Base-by-base conservation (phyloP, 768 basidiomycete species). In the Amanita exitialis region DNA sequence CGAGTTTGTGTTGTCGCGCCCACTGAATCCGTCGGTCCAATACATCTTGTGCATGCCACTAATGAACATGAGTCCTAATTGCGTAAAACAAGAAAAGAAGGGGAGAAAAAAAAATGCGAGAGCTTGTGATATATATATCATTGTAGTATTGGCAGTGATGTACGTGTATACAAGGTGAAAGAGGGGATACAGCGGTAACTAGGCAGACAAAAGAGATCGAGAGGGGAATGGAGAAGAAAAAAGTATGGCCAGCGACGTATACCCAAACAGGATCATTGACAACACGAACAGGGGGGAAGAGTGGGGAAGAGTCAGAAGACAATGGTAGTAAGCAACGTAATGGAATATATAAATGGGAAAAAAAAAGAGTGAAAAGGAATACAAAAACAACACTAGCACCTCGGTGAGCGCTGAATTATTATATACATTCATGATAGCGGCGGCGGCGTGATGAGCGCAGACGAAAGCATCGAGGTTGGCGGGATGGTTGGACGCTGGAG, bases 401-500 rank as follows among this genome's bases (percentile, higher is more conserved):
- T 21, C 28, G 27, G 18, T 23, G 41, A 21, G 34, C 23, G 47
- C 37, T 38, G 34, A 6, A 23, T 37, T 38, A 38, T 48, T 48
- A 38, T 48, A 39, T 47, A 47, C 45, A 36, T 48, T 48, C 47
- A 48, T 51, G 43, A 43, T 32, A 28, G 49, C 6, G 30, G 43
- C 8, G 39, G 36, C 15, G 38, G 13, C 16, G 38, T 39, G 12
- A 32, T 15, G 36, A 38, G 36, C 23, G 44, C 34, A 27, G 28
- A 23, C 7, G 34, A n/a, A 28, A n/a, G 44, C 28, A 45, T 28
- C 44, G 44, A 41, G 20, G 15, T 12, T 38, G 49, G 39, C 49
- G 53, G 50, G 44, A 62, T 52, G 44, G 64, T 59, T 32, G 61
- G 61, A 54, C 62, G 59, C 15, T 62, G 56, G 15, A 58, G 54